Percentiles rank a stretch among this genome's conserved stretches.
Conservation (phyloP, 2,329 filamentous ascomycete species). For the Aspergillus piperis region DNA sequence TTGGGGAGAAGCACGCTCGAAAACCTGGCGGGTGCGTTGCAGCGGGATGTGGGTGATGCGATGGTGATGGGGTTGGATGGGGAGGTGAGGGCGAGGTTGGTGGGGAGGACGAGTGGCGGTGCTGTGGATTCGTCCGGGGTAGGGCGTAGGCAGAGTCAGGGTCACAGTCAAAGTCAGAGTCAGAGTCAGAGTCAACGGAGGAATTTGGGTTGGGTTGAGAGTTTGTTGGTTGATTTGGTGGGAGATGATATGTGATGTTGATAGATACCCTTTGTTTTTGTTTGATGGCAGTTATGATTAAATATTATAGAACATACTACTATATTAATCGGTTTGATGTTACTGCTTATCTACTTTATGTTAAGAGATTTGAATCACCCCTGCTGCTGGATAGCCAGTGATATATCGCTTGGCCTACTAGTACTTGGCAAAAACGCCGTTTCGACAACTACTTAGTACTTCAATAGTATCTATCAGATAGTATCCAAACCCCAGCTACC, state of each 20-base stretch:
- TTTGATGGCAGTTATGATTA: background rate
- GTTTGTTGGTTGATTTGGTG: conserved; percentile 15
- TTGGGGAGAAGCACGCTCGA: conserved; percentile 9
- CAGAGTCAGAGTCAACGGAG: background rate
- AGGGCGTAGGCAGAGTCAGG: background rate
- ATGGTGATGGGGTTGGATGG: background rate
- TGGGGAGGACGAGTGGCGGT: background rate
- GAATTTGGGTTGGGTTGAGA: conserved; percentile 16
- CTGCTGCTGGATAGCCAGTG: no score
- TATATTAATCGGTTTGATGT: no score
- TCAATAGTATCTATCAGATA: no score
- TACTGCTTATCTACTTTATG: no score
- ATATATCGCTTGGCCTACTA: no score
- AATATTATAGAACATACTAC: background rate
- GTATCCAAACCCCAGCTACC: no score
- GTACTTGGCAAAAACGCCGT: no score
- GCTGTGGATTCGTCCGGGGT: background rate
- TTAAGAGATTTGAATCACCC: no score
- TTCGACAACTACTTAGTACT: no score
- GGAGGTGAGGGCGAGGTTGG: background rate
- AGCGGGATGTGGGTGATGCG: background rate
- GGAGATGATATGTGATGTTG: background rate
- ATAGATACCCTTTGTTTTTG: background rate
- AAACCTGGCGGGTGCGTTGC: background rate
- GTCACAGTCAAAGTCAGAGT: background rate